These are phyloP conservation scores for Tolypocladium tropicale DNA, from an alignment of 2,329 filamentous ascomycete species.

Conservation along the genomic window DNA sequence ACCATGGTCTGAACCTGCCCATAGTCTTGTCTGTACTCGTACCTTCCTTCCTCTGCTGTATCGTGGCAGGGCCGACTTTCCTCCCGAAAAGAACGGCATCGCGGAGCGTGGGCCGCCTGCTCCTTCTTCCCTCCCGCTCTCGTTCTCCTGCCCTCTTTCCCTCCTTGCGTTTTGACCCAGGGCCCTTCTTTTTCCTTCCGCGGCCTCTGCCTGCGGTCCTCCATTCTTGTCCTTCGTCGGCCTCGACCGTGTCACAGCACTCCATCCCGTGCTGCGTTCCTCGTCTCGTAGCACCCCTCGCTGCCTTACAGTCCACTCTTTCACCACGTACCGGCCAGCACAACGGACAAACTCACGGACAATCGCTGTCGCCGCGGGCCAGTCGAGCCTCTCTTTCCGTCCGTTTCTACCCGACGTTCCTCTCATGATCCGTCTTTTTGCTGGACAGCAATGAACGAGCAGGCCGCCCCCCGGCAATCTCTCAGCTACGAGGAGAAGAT, in stretches of 20 bases:
- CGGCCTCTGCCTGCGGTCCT: not conserved
- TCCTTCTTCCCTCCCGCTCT: not conserved
- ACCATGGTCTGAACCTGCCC: not conserved
- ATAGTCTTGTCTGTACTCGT: not conserved
- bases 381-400: not conserved
- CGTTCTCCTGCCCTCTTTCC: not conserved
- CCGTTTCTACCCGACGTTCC: not conserved
- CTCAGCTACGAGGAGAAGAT: conserved; percentile 33
- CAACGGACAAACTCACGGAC: not conserved
- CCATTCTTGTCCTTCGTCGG: not conserved
- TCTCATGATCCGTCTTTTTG: conserved; percentile 4
- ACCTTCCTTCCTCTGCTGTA: not conserved
- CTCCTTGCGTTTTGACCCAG: not conserved
- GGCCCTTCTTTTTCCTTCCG: too few relatives aligned
- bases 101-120: not conserved
- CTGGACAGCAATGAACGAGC: conserved; percentile 30
- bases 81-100: not conserved
- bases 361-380: not conserved
- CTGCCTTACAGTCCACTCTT: not conserved
- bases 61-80: not conserved
- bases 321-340: not conserved
- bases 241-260: not conserved
- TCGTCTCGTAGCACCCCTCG: not conserved
- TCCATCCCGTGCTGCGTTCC: not conserved
- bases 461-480: conserved; percentile 21